Evolutionary conservation across 768 basidiomycete genomes (phyloP), one percentile per base, ranked within the genome.

Genomic region (Mycena galericulata): DNA sequence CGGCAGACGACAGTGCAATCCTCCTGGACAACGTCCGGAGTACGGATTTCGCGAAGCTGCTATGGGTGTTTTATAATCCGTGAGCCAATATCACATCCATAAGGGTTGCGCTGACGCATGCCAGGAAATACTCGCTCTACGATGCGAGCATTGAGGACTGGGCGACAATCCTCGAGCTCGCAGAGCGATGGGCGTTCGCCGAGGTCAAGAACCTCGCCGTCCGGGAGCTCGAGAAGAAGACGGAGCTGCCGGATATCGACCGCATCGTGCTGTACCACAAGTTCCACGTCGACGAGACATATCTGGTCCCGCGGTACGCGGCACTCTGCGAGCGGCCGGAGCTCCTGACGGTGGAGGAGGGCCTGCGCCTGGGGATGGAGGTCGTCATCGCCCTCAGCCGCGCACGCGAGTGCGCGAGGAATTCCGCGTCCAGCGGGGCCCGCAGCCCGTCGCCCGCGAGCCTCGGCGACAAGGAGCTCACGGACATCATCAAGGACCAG

Each of bases 21-120:
- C 75, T 85, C 1, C 69, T 87, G 4, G 80, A 85, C 8, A 79
- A 83, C 2, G 81, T 86, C 4, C 75, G 71, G 1, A 74, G 79
- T 0, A 75, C 73, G 5, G 84, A 85, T 12, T 84, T 87, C 60
- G 81, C 82, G 9, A 78, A 79, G 2, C 81, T 90, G 0, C 72
- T 89, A 0, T 89, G 87, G 88, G 83, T 90, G 0, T 87, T 88
- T 70, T 89, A 87, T 24, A 87, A 88, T 47, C 80, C 80, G 86
- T 87, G 69, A 67, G 81, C 80, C 24, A 36, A 56, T 46, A 32
- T 63, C 72, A 56, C 56, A 38, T 22, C 36, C 20, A 62, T 27
- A 17, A 62, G 7, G 36, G 51, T 66, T 5, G 57, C 10, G 29
- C 9, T 55, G 20, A 49, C n/a, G 15, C 14, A 36, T 29, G 40